Percentiles rank a stretch among this genome's conserved stretches.
Conservation (phyloP, 192 early-diverging fungal species). For the Rhizoclosmatium globosum region DNA sequence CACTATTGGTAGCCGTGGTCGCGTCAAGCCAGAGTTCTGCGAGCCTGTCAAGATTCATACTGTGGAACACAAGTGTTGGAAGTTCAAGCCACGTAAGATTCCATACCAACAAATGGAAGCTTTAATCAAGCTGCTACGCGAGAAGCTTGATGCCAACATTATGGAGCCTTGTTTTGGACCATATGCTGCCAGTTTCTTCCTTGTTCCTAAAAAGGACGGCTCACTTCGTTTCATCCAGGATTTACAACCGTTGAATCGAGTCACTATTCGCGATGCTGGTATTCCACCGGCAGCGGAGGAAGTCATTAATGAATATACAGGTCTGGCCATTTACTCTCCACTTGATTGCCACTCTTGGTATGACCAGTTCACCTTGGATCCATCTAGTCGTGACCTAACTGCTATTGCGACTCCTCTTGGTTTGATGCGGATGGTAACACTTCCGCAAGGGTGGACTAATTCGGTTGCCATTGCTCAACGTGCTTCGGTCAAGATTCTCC, state of each 20-base stretch:
- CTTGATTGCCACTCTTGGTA: conserved; percentile 8
- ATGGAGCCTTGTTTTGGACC: background rate
- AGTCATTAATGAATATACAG: background rate
- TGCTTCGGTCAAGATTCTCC: background rate
- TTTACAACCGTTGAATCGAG: background rate
- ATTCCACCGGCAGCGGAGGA: background rate
- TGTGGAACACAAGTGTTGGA: background rate
- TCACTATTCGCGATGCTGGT: conserved; percentile 13
- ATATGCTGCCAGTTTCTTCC: background rate
- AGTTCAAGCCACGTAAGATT: background rate
- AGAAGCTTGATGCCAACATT: conserved; percentile 10
- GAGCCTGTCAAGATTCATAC: background rate
- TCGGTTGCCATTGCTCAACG: background rate
- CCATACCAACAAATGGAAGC: background rate
- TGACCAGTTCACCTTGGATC: background rate
- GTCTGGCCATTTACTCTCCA: conserved; percentile 6
- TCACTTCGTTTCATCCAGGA: conserved; percentile 3
- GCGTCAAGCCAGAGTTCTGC: background rate
- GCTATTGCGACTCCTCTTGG: background rate
- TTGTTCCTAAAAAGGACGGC: conserved; percentile 9
- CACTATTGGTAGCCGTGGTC: background rate
- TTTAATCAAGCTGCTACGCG: background rate
- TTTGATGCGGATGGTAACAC: conserved; percentile 8
- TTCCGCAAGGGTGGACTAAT: background rate
- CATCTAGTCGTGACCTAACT: background rate